Base-by-base conservation (phyloP, 1,284 basidiomycete genomes). In the Grifola frondosa region DNA sequence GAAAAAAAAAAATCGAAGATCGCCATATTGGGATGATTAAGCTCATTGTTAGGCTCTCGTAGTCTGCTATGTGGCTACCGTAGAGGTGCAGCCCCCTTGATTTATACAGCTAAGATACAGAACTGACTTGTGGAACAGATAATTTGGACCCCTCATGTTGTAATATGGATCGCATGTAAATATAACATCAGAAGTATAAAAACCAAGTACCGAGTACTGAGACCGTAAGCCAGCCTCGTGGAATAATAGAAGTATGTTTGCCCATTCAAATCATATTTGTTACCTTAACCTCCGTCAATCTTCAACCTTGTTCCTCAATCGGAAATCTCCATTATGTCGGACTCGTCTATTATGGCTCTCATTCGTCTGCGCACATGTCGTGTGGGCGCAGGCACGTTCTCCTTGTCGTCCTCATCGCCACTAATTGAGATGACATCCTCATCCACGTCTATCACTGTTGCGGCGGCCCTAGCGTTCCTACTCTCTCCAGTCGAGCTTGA, bases 1-100 rank as follows among this genome's bases (percentile, higher is more conserved):
- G 58, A 91, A 89, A 73, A 91, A 88, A 69, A 86, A 87, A 65
- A 84, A 85, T 51, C 71, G 39, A 88, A 89, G 66, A 67, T 64
- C 39, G 69, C 70, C 33, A 61, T 90, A 42, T 80, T 90, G 40
- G 87, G 87, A 52, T 90, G 58, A 69, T n/a, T n/a, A n/a, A n/a
- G n/a, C n/a, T n/a, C n/a, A n/a, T n/a, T n/a, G n/a, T n/a, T n/a
- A n/a, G n/a, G n/a, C n/a, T n/a, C n/a, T n/a, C n/a, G n/a, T n/a
- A n/a, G n/a, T n/a, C n/a, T n/a, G n/a, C n/a, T n/a, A n/a, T n/a
- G n/a, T n/a, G n/a, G n/a, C n/a, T n/a, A n/a, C n/a, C n/a, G n/a
- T n/a, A n/a, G n/a, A n/a, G n/a, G n/a, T n/a, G n/a, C n/a, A n/a
- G n/a, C n/a, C n/a, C n/a, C n/a, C n/a, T n/a, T n/a, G n/a, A n/a